Base-by-base conservation (phyloP, 1,284 basidiomycete genomes). In the Inonotus obliquus region DNA sequence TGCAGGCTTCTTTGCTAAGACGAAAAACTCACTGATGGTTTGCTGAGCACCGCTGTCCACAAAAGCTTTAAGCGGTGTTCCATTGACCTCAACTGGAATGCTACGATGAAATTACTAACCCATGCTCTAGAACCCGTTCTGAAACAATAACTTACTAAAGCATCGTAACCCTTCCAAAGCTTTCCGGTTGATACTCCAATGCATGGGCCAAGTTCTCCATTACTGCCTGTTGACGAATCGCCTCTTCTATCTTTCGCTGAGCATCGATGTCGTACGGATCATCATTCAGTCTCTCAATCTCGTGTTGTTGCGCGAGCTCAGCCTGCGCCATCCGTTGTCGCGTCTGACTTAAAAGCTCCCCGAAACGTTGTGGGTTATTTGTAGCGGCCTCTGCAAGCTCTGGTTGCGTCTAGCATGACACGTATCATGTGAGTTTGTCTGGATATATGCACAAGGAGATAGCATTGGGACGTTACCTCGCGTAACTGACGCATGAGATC, bases 1-100 rank as follows among this genome's bases (percentile, higher is more conserved):
- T 51, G 55, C 56, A n/a, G 41, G 41, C 17, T 21, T 54, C 10
- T 61, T 41, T 14, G 49, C 39, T 44, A 19, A 21, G 25, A 19
- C 52, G 54, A 25, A 53, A 53, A 25, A n/a, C 91, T 72, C 66
- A 96, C 94, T 97, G 76, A 98, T 98, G 0, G 96, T 98, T 60
- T 88, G 86, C 69, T 99, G 97, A 2, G 97, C 96, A 27, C 96
- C 96, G 66, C 94, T 96, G 72, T 99, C 96, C 25, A 99, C 97
- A 70, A 99, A 99, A 0, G 97, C 97, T 72, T 96, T 97, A 39
- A 98, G 86, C 0, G 88, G 87, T 58, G 83, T 81, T 0, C 91
- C 91, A 69, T 99, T 99, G 2, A 99, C 94, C 70, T 98, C 95
- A 0, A 96, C 88, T 17, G 83, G 82, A 61, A 92, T 87, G 66